These are phyloP conservation scores for Pyricularia grisea DNA, from an alignment of 2,329 filamentous ascomycete genomes.

Conservation along the genomic window DNA sequence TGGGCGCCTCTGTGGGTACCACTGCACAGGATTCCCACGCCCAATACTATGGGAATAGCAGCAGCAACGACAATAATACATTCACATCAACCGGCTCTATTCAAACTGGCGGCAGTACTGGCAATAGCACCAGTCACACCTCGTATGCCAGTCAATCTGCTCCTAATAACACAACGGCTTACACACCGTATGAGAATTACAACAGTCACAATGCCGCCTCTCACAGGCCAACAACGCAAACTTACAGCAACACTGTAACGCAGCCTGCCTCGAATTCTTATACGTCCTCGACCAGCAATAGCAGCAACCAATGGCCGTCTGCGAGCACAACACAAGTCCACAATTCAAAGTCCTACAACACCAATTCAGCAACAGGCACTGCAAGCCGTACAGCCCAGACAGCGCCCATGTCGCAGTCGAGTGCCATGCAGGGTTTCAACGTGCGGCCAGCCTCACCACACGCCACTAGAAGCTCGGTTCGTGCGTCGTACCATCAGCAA, in stretches of 20 bases:
- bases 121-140: constrained; percentile 4
- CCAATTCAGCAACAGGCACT: constrained; percentile 9
- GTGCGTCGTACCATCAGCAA: constrained; percentile 14
- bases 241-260: constrained; percentile 10
- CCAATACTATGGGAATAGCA: constrained; percentile 8
- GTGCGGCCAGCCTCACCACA: constrained; percentile 15
- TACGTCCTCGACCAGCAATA: constrained; percentile 14
- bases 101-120: background rate
- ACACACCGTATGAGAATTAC: constrained; percentile 7
- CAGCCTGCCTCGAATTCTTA: constrained; percentile 19
- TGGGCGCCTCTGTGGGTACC: background rate
- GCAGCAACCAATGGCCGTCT: constrained; percentile 15
- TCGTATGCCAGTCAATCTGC: constrained; percentile 10
- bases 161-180: constrained; percentile 10
- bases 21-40: constrained; percentile 20
- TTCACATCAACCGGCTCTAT: background rate
- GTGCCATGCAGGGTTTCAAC: constrained; percentile 12
- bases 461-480: constrained; percentile 9
- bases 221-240: constrained; percentile 1
- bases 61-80: constrained; percentile 2
- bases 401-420: constrained; percentile 10
- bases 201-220: constrained; percentile 15
- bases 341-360: constrained; percentile 18
- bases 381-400: constrained; percentile 13
- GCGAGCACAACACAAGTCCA: constrained; percentile 17